A percentile compares a stretch with the other conserved stretches of the same genome.
Evolutionary conservation across 352 stramenopile genomes (phyloP).

Genomic region (Phytophthora litchii): DNA sequence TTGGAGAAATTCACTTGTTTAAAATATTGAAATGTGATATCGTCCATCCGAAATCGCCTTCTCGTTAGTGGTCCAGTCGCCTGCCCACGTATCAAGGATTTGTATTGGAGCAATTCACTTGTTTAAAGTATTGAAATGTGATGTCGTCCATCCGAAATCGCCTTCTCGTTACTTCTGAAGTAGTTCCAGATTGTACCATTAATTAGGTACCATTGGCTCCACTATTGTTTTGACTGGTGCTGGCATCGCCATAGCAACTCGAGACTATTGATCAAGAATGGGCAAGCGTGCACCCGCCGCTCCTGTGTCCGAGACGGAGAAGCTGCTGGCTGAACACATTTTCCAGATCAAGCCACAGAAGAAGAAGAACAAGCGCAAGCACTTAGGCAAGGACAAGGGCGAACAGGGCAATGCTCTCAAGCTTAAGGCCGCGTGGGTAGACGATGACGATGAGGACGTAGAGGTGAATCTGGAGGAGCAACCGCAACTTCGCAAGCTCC

Average conservation of each 20-base stretch:
- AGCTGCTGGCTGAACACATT: conserved; percentile 57
- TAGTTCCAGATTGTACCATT: not conserved
- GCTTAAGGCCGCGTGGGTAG: conserved; percentile 78
- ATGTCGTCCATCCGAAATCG: no score
- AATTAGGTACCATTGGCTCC: not conserved
- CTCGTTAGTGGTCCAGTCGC: no score
- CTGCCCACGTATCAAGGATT: no score
- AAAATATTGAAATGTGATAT: conserved; percentile 18
- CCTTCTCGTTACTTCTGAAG: not conserved
- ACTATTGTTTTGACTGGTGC: conserved; percentile 28
- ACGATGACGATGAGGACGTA: conserved; percentile 86
- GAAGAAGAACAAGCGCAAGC: conserved; percentile 37
- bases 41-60: conserved; percentile 11
- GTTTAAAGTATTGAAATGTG: no score
- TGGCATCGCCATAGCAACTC: conserved; percentile 20
- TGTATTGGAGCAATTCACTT: not conserved
- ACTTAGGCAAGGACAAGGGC: conserved; percentile 31
- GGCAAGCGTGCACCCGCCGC: conserved; percentile 45
- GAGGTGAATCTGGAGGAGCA: conserved; percentile 75
- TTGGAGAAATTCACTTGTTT: not conserved
- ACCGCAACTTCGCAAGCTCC: conserved; percentile 81
- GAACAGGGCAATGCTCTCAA: conserved; percentile 10
- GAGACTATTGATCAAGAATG: conserved; percentile 33
- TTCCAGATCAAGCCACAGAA: conserved; percentile 45
- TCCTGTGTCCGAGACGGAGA: conserved; percentile 47